Evolutionary conservation across 306 rosid genomes (phyloP), one percentile per base, ranked within the genome.

Genomic region (Medicago lupulina): DNA sequence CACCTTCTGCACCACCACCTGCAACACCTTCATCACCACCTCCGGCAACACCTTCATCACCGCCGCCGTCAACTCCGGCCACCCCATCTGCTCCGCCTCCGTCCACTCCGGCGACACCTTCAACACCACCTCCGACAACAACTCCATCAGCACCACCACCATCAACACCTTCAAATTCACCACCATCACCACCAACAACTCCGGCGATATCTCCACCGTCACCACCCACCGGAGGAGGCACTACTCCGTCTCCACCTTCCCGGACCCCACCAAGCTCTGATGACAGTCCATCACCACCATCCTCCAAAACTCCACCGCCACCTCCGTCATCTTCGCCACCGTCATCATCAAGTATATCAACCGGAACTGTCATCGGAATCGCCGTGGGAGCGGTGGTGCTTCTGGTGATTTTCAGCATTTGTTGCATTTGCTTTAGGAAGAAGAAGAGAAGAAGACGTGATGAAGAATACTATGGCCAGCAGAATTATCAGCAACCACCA

Each of bases 391-490:
- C 87, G 0, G 91, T 89, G 21, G 92, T 83, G 57, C 16, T 96
- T 25, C 71, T 96, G 16, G 53, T 85, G 40, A 83, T 92, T 49
- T 31, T 96, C 41, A 88, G 88, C 75, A 9, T 90, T 54, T 72
- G 81, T 23, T 90, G 88, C 80, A 57, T 96, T 23, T 92, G 88
- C 70, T 79, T 89, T 34, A 67, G 82, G 13, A 96, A 86, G 87
- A 92, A 88, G 88, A 93, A 87, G 84, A 88, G 85, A 85, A 89
- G 93, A 60, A 89, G 93, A 60, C 89, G 91, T 23, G 92, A 88
- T 34, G 90, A 86, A 34, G 88, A 14, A 14, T 82, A 86, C 75
- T 87, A 89, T 72, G 80, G 85, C 51, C 97, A 88, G 39, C 97
- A 87, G 11, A 87, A 82, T 25, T 80, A 10, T 25, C 84, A 10